Evolutionary conservation across 106 monocot species (phyloP), one percentile per base, ranked within the genome.

Genomic region (Xerophyta viscosa): DNA sequence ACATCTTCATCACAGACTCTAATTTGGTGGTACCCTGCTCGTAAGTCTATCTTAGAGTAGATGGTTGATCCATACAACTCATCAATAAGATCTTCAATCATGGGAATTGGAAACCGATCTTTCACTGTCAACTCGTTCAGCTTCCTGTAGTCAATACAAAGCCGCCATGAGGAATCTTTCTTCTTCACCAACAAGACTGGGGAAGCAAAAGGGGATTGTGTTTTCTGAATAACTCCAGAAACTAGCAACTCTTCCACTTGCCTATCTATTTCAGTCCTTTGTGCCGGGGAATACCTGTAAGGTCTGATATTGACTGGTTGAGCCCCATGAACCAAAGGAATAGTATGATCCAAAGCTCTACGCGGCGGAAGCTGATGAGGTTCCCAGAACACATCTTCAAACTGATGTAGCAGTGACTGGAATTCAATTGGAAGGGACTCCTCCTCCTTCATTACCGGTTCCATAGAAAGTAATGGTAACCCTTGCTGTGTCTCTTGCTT

Each of bases 121-220:
- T 58, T 58, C 0, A 27, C 17, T 1, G 26, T 58, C 0, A 41
- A 21, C 2, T 5, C 13, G 41, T 58, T 58, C 13, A 44, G 24
- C 0, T 20, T 24, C 1, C 57, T 21, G 15, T 58, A 44, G 15
- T 58, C 39, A 2, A 19, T 4, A 8, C 42, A 58, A 6, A 58
- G 41, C 4, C 42, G 10, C 41, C 57, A 58, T 18, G 57, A 39
- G 14, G 0, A 8, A 43, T 58, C 41, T n/a, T 26, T 41, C 24
- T 58, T 58, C 41, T 58, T 58, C 1, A 58, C 41, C 14, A 58
- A 7, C 6, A 57, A 26, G 2, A 43, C 57, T 0, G 41, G 58
- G 2, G 45, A 59, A 25, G 58, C 22, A 28, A 44, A 59, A 2
- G 41, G 20, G 28, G 8, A 42, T 27, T 44, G 2, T 21, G 58